Base-by-base conservation (phyloP, 176 grass and related monocot species). In the Bothriochloa decipiens region DNA sequence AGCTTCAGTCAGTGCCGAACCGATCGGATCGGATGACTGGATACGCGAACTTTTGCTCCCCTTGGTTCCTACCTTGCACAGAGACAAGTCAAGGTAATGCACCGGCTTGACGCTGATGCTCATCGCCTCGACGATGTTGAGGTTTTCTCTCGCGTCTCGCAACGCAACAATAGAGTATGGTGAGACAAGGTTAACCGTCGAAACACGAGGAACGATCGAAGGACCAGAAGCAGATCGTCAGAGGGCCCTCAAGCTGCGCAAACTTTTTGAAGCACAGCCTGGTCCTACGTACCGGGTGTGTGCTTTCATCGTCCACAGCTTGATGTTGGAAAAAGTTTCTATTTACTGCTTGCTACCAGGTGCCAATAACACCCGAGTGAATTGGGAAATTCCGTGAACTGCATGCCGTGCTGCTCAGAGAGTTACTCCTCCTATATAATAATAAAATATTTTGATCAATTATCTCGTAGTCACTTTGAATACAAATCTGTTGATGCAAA, bases 1-100 rank as follows among this genome's bases (percentile, higher is more conserved):
- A n/a, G 68, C 32, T 62, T 85, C 62, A 68, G 13, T 15, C 62
- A 68, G 13, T 15, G 33, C 63, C 68, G 49, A 28, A 33, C 68
- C 60, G 15, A 80, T 74, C 50, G 68, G 22, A 80, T 68, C 52
- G 76, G 35, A 80, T 20, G 47, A 32, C 29, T 32, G 29, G 29
- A 32, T 32, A n/a, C n/a, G 29, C 45, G 35, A 37, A 18, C 11
- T 26, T 1, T 25, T 22, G 42, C 15, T 41, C 46, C 20, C n/a
- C 58, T 40, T 74, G 67, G 32, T 27, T 26, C 40, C 27, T 15
- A 36, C 35, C 7, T 32, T 63, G 8, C 22, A 61, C 41, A 26
- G 60, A 57, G 18, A 0, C 36, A 47, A 18, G 41, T 2, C 37
- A 73, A 71, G 67, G 68, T 26, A 16, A 63, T n/a, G 37, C 39